A percentile compares a stretch with the other conserved stretches of the same genome.
phyloP scores from a whole-genome alignment of 768 basidiomycete genomes.

The Crassisporium funariophilum region DNA sequence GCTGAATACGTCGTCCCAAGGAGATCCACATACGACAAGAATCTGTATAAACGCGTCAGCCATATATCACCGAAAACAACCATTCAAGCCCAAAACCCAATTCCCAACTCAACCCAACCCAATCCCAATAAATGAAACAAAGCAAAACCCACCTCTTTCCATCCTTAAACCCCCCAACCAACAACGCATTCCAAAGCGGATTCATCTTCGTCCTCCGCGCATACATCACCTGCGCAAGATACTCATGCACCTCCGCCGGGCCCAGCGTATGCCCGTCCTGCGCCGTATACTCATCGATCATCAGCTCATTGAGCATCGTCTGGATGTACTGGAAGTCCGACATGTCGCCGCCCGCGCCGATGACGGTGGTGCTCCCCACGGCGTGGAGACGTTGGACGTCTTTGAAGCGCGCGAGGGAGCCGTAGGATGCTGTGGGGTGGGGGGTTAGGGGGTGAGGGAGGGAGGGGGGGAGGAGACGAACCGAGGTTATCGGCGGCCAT shows the following conservation, averaged over 20 bases:
- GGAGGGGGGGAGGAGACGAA: slow-evolving; percentile 34
- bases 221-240: slow-evolving; percentile 90
- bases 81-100: no score
- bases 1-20: slow-evolving; percentile 96
- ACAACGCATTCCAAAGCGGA: slow-evolving; percentile 92
- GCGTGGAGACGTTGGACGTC: slow-evolving; percentile 87
- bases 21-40: slow-evolving; percentile 92
- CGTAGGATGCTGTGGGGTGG: slow-evolving; percentile 78
- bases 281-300: slow-evolving; percentile 76
- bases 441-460: neutral
- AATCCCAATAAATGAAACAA: no score
- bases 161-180: slow-evolving; percentile 91
- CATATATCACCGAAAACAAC: neutral
- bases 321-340: slow-evolving; percentile 96
- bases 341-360: slow-evolving; percentile 96
- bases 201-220: slow-evolving; percentile 83
- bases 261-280: slow-evolving; percentile 85
- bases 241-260: slow-evolving; percentile 91
- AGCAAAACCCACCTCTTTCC: slow-evolving; percentile 63
- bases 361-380: slow-evolving; percentile 80
- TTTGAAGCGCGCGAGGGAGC: slow-evolving; percentile 96
- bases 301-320: slow-evolving; percentile 72
- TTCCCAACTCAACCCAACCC: no score
- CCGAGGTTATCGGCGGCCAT: slow-evolving; percentile 98
- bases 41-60: slow-evolving; percentile 48